A percentile compares a stretch with the other conserved stretches of the same genome.
phyloP scores from a whole-genome alignment of 2,329 filamentous ascomycete species.

The Penicillium sp. region DNA sequence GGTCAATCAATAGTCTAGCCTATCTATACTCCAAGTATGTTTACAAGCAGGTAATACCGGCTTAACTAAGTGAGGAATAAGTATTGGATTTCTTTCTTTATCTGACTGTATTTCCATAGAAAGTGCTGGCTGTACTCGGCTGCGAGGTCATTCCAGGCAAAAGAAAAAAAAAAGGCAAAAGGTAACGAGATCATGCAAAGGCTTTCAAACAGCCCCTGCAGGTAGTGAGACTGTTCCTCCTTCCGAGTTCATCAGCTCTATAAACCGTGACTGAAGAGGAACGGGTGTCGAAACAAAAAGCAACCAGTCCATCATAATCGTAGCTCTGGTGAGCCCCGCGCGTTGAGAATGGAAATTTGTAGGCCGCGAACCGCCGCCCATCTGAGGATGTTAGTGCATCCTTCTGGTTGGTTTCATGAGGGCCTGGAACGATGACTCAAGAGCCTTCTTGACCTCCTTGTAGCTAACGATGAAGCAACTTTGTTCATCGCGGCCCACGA shows the following conservation, averaged over 20 bases:
- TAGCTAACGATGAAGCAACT: slow-evolving; percentile 88
- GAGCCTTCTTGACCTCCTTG: slow-evolving; percentile 76
- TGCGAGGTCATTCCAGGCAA: not conserved
- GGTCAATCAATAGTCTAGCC: not conserved
- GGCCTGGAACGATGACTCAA: slow-evolving; percentile 67
- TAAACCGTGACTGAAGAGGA: not conserved
- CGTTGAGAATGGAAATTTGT: not conserved
- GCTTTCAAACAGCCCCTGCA: not conserved
- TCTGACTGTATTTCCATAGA: not conserved
- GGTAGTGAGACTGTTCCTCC: not conserved
- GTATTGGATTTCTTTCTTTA: slow-evolving; percentile 5
- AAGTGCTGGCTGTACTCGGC: not conserved
- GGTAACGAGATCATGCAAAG: not conserved
- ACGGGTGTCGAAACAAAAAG: not conserved
- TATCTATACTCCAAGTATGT: not conserved
- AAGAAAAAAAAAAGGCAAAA: not conserved
- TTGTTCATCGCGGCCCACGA: slow-evolving; percentile 90
- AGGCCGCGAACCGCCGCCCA: not conserved
- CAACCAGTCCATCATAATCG: not conserved
- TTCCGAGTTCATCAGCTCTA: not conserved
- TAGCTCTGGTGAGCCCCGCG: not conserved
- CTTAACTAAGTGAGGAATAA: not conserved
- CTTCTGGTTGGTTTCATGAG: slow-evolving; percentile 54
- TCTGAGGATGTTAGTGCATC: slow-evolving; percentile 35
- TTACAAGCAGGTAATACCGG: not conserved